Base-by-base conservation (phyloP, 305 asterid genomes). In the Fraxinus ornus region DNA sequence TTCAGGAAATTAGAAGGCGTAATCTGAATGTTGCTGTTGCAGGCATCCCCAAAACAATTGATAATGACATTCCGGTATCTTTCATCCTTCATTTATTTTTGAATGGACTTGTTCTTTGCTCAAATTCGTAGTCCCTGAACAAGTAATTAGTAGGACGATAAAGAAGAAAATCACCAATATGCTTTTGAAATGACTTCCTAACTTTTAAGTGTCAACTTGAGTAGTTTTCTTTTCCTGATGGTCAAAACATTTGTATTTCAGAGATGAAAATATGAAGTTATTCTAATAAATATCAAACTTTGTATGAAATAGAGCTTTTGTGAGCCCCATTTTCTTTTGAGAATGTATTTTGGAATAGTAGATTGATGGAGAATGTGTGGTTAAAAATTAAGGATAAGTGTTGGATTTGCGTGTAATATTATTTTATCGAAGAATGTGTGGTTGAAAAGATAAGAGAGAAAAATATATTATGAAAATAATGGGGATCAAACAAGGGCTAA, bases 31-130 rank as follows among this genome's bases (percentile, higher is more conserved):
- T 92, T 79, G 85, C 84, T 60, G 97, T 95, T 84, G 95, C 94
- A 80, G 98, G 98, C 81, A 92, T 95, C 75, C 98, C 98, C 74
- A 95, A 95, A 90, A 94, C 98, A 75, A 95, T 95, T 85, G 98
- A 95, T 87, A 95, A 94, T 85, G 98, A 95, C 88, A 95, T 95
- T 79, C 88, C 95, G 91, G 98, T 95, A 93, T 62, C 86, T 82
- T 15, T 78, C 86, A 70, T 84, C 64, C 86, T 80, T 80, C 75
- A 81, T 41, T 62, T 75, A 71, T 57, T 62, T 66, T 77, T 7
- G 62, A 66, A 35, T 66, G 80, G 49, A 49, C 78, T 49, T 49
- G 49, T 39, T 57, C 57, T 76, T 41, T 83, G 41, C 52, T 12
- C 22, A 55, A 79, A 55, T 66, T 78, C 77, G 35, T 83, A 78